Evolutionary conservation across 768 basidiomycete species (phyloP), one percentile per base, ranked within the genome.

Genomic region (Dentipellis fragilis): DNA sequence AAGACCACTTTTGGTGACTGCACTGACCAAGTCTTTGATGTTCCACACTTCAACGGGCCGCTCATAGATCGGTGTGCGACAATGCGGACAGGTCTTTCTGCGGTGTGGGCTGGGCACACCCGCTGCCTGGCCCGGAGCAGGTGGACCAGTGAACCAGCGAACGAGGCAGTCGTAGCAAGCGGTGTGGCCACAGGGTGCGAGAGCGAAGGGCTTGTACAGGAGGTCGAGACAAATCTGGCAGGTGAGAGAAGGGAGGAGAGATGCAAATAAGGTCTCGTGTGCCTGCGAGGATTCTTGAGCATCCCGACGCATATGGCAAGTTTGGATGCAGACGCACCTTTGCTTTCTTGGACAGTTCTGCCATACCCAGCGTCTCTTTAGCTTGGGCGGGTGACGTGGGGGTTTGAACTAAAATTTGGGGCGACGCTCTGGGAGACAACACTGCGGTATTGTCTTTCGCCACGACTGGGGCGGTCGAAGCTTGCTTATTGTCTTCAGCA

Each of bases 151-250:
- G 67, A 91, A 92, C 89, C 89, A 92, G 36, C 76, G 75, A 16
- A 90, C 75, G 10, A 92, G 80, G 63, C 89, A 89, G 14, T 68
- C 64, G 57, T 89, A 78, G 62, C 87, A 90, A 3, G 80, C 80
- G 49, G 86, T 72, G 58, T 89, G 87, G 4, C 88, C 87, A 56
- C 87, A 90, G 0, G 87, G 87, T 0, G 84, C 76, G 17, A 89
- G 79, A 0, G 86, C 81, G 59, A 80, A 90, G 0, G 89, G 87
- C 59, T 78, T 80, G 66, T 85, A 74, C 66, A 91, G 73, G 21
- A 87, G 71, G 61, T 89, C 87, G 23, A 89, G 72, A 64, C 89
- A 91, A 58, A 91, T 84, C 66, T 89, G 85, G 58, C 89, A 91
- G 11, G 80, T 85, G 22, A 88, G 67, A 0, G 83, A 76, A 58